phyloP scores from a whole-genome alignment of 257 asterid genomes.

The Nicotiana noctiflora region DNA sequence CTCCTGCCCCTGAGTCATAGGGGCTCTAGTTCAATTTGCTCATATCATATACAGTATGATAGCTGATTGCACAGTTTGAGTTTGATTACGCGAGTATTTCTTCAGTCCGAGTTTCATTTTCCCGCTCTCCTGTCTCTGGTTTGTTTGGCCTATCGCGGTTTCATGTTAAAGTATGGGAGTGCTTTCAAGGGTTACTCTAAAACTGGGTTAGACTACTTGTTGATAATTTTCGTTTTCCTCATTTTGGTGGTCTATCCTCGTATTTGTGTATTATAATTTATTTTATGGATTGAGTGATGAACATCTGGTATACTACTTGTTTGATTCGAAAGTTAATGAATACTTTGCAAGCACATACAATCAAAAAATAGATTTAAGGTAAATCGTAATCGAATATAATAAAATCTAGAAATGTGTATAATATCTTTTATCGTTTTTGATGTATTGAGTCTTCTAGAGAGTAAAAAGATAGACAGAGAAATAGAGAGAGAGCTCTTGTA shows the following conservation, averaged over 20 bases:
- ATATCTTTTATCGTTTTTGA: no score
- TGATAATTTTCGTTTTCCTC: neutral
- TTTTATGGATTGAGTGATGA: neutral
- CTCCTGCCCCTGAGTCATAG: no score
- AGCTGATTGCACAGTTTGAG: no score
- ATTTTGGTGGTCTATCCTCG: neutral
- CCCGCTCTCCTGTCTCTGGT: neutral
- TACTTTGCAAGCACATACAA: no score
- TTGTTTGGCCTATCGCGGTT: neutral
- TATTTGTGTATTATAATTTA: neutral
- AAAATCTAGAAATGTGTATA: no score
- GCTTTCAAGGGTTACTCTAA: neutral
- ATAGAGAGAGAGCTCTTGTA: no score
- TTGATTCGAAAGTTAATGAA: no score
- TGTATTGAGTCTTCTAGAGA: no score
- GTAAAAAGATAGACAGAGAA: no score
- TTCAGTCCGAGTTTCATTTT: neutral
- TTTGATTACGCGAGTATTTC: no score
- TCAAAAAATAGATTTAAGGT: no score
- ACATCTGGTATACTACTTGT: neutral
- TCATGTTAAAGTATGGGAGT: neutral
- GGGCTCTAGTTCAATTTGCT: slow-evolving; percentile 9
- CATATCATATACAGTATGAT: slow-evolving; percentile 23
- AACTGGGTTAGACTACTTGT: neutral
- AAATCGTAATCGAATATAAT: no score